Conservation (phyloP, 1,284 basidiomycete genomes). For the Leccinum pachyderme region DNA sequence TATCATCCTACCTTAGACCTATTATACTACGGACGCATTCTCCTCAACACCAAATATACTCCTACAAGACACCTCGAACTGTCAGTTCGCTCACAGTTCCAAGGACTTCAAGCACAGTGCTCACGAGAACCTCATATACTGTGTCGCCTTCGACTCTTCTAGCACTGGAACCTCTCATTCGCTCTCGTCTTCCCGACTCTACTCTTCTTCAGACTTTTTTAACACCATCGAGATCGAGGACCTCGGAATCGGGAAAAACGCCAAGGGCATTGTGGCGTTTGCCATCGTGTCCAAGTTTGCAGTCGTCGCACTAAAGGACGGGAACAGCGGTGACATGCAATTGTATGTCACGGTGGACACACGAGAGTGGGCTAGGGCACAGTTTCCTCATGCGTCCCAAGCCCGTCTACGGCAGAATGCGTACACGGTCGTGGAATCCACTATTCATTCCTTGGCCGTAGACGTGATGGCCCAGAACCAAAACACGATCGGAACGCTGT, state of each 20-base stretch:
- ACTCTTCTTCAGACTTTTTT: constrained; percentile 84
- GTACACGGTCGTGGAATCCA: constrained; percentile 95
- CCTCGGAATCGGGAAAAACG: constrained; percentile 80
- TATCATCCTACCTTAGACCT: constrained; percentile 49
- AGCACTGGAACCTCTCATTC: constrained; percentile 48
- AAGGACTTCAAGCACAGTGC: constrained; percentile 76
- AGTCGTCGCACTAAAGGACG: constrained; percentile 80
- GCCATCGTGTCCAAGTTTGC: constrained; percentile 91
- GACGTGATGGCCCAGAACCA: constrained; percentile 84
- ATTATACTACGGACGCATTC: constrained; percentile 85
- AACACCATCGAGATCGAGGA: constrained; percentile 64
- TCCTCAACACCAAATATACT: constrained; percentile 55
- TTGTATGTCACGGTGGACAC: constrained; percentile 85
- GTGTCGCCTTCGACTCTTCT: constrained; percentile 76
- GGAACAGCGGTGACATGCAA: constrained; percentile 67
- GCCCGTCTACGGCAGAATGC: constrained; percentile 83
- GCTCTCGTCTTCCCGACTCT: constrained; percentile 71
- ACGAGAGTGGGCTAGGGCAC: constrained; percentile 76
- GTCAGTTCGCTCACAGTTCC: constrained; percentile 85
- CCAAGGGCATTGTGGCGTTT: constrained; percentile 82
- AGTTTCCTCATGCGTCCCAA: constrained; percentile 83
- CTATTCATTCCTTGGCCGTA: constrained; percentile 88
- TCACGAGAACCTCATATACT: constrained; percentile 75
- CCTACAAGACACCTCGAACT: constrained; percentile 68
- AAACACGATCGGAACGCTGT: constrained; percentile 82